Evolutionary conservation across 2,329 filamentous ascomycete genomes (phyloP).

Genomic region (Aspergillus alliaceus): DNA sequence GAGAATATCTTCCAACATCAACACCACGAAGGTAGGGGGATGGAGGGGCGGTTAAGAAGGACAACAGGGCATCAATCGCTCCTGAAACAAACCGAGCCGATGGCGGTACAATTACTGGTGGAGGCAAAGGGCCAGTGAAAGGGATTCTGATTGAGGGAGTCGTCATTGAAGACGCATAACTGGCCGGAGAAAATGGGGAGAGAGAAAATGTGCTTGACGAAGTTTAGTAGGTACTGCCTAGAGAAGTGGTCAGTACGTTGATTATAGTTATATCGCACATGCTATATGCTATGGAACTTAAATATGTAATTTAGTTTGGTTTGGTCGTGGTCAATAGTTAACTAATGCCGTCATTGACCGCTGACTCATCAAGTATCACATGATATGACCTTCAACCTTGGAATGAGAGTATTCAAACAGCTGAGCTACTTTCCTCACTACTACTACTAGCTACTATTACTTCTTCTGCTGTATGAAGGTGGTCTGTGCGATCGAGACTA

Average conservation of each 20-base stretch:
- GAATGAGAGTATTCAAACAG: too few species aligned
- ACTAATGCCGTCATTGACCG: background rate
- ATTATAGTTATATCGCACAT: too few species aligned
- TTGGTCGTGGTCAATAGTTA: background rate
- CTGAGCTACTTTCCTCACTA: too few species aligned
- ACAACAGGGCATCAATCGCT: constrained; percentile 72
- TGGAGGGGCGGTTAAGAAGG: constrained; percentile 69
- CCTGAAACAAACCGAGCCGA: constrained; percentile 69
- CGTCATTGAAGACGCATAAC: constrained; percentile 55
- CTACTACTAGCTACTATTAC: too few species aligned
- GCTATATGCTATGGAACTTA: too few species aligned
- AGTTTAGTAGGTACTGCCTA: background rate
- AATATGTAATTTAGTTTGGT: too few species aligned
- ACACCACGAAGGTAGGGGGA: constrained; percentile 49
- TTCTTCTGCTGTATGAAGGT: background rate
- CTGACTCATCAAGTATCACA: background rate
- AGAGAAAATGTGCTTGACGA: background rate
- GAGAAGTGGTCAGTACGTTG: too few species aligned
- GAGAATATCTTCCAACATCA: constrained; percentile 47
- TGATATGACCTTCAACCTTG: too few species aligned
- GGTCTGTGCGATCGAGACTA: background rate
- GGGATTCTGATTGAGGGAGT: constrained; percentile 83
- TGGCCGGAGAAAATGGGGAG: background rate
- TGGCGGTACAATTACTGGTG: constrained; percentile 71
- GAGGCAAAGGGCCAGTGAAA: constrained; percentile 78